A percentile compares a stretch with the other conserved stretches of the same genome.
phyloP scores from a whole-genome alignment of 768 basidiomycete species.

The Amanita rubescens region DNA sequence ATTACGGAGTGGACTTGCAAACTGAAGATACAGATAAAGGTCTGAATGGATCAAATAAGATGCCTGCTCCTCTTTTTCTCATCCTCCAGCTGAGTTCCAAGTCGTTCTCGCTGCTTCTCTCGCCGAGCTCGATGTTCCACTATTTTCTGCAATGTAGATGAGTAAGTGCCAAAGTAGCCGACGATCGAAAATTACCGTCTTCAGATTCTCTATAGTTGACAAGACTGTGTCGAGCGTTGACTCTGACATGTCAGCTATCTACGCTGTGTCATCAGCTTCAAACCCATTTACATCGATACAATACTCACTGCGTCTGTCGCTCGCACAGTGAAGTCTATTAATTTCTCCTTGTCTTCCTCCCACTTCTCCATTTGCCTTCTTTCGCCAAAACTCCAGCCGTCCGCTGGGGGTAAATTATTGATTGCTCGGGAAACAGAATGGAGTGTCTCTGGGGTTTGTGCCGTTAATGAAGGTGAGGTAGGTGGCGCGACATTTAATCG shows the following conservation, averaged over 20 bases:
- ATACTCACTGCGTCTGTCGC: constrained; percentile 42
- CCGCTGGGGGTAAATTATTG: constrained; percentile 19
- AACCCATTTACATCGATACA: not conserved
- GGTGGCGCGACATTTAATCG: constrained; percentile 2
- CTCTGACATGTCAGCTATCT: constrained; percentile 65
- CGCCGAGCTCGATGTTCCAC: constrained; percentile 46
- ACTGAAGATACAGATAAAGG: not conserved
- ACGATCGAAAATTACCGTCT: constrained; percentile 34
- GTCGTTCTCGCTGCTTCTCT: constrained; percentile 30
- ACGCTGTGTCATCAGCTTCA: constrained; percentile 1
- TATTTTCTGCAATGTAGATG: constrained; percentile 32
- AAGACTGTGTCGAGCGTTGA: constrained; percentile 57
- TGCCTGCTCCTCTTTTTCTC: not conserved
- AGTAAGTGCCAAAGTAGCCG: constrained; percentile 19
- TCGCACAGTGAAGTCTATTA: constrained; percentile 38
- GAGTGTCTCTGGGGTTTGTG: constrained; percentile 7
- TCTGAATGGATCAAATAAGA: not conserved
- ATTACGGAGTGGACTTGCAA: not conserved
- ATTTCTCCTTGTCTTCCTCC: constrained; percentile 41
- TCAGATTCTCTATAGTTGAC: constrained; percentile 48
- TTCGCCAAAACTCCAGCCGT: constrained; percentile 13
- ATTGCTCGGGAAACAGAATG: constrained; percentile 17
- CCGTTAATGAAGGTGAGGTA: constrained; percentile 5
- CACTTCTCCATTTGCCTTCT: constrained; percentile 25
- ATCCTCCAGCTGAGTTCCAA: constrained; percentile 22